Evolutionary conservation across 768 basidiomycete species (phyloP).

Genomic region (Lentinula boryana): DNA sequence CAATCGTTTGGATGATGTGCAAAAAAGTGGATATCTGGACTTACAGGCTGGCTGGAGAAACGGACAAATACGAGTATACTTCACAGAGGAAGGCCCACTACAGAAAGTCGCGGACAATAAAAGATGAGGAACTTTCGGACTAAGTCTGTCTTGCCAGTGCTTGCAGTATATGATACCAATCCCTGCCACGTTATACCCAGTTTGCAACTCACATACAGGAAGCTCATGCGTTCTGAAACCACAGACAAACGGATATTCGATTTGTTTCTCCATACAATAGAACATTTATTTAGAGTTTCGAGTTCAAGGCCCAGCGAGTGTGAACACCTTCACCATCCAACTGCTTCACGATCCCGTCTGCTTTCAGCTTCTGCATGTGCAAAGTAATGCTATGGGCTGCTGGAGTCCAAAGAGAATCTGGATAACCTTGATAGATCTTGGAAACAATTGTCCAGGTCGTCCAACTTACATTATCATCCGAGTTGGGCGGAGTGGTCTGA

Average conservation of each 20-base stretch:
- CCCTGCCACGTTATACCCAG: not conserved
- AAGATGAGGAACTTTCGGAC: not conserved
- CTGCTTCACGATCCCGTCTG: constrained; percentile 51
- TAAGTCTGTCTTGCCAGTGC: not conserved
- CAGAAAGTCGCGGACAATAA: not conserved
- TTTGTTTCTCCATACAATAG: too few species aligned
- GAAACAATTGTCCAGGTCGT: constrained; percentile 63
- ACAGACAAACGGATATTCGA: too few species aligned
- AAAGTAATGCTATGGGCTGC: constrained; percentile 65
- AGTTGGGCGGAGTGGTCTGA: constrained; percentile 24
- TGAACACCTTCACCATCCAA: constrained; percentile 48
- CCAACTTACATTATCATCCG: constrained; percentile 25
- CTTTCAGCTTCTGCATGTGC: constrained; percentile 69
- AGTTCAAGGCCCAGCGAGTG: constrained; percentile 34
- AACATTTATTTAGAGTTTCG: not conserved
- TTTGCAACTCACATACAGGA: not conserved
- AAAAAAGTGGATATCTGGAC: constrained; percentile 5
- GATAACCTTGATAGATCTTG: constrained; percentile 66
- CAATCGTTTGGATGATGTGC: constrained; percentile 4
- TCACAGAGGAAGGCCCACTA: not conserved
- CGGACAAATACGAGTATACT: constrained; percentile 1
- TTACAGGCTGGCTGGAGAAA: constrained; percentile 1
- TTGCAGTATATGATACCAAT: not conserved
- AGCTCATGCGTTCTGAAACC: not conserved
- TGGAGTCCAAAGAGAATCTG: constrained; percentile 62